Percentiles rank a stretch among this genome's conserved stretches.
These are phyloP conservation scores for Thermothelomyces thermophilus DNA, from an alignment of 2,329 filamentous ascomycete genomes.

Conservation along the genomic window DNA sequence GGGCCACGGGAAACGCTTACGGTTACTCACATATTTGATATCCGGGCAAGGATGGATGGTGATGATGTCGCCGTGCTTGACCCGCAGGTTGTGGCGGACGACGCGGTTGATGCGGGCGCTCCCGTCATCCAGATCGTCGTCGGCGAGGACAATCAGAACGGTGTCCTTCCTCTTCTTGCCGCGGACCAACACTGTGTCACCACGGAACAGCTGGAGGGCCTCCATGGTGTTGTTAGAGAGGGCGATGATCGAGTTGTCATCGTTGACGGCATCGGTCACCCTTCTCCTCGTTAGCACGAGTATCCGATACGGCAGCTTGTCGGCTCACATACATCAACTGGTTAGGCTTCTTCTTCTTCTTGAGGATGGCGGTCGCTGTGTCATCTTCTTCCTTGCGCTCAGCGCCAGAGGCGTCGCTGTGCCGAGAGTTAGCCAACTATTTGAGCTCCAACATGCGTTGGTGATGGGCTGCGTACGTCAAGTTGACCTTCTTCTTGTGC, in stretches of 20 bases:
- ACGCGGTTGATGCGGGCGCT: constrained; percentile 97
- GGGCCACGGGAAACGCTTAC: not conserved
- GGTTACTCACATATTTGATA: constrained; percentile 93
- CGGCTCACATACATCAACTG: constrained; percentile 69
- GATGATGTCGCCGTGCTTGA: constrained; percentile 97
- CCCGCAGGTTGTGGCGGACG: constrained; percentile 93
- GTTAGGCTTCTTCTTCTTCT: constrained; percentile 99
- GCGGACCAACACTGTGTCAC: constrained; percentile 95
- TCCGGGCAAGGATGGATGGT: constrained; percentile 96
- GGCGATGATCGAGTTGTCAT: constrained; percentile 99
- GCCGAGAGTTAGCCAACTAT: constrained; percentile 33
- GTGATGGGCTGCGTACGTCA: constrained; percentile 54
- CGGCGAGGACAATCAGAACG: constrained; percentile 91
- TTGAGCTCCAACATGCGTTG: not conserved
- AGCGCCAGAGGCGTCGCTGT: constrained; percentile 80
- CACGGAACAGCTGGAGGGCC: constrained; percentile 93
- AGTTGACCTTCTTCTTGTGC: constrained; percentile 75
- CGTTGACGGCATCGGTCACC: constrained; percentile 96
- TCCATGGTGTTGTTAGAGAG: constrained; percentile 99
- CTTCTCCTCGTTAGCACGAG: constrained; percentile 40
- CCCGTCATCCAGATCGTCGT: constrained; percentile 96
- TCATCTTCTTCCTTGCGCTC: constrained; percentile 85
- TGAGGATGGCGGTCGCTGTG: constrained; percentile 90
- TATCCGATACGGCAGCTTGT: not conserved
- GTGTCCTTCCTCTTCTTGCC: constrained; percentile 99